Evolutionary conservation across 2,329 filamentous ascomycete species (phyloP).

Genomic region (Calonectria ilicicola): DNA sequence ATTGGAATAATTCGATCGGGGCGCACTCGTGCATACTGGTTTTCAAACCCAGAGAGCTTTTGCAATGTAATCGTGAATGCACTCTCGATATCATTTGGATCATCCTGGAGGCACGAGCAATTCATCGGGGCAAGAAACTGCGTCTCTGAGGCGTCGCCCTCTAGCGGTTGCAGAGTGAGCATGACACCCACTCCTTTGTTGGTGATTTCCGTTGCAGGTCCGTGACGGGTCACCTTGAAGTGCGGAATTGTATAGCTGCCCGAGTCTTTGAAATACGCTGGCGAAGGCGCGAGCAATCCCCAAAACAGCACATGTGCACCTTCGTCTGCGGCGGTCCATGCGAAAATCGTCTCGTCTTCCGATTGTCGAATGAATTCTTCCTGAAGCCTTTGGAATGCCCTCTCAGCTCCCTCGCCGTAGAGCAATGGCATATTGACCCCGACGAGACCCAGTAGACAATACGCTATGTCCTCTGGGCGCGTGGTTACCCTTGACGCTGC

Average conservation of each 20-base stretch:
- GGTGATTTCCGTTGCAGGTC: slow-evolving; percentile 1
- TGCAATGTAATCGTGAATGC: not conserved
- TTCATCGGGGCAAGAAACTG: not conserved
- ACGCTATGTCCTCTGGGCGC: not conserved
- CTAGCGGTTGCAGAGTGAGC: not conserved
- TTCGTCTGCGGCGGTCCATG: not conserved
- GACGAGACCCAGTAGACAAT: not conserved
- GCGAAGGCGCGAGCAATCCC: not conserved
- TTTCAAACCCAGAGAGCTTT: not conserved
- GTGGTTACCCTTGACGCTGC: not conserved
- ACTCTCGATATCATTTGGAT: not conserved
- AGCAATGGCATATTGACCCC: slow-evolving; percentile 4
- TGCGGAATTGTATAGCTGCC: not conserved
- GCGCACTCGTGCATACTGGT: not conserved
- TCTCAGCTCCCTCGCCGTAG: not conserved
- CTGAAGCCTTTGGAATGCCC: not conserved
- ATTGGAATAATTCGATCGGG: not conserved
- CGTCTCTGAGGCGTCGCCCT: not conserved
- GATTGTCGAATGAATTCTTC: not conserved
- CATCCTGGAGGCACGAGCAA: not conserved
- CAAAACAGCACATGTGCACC: not conserved
- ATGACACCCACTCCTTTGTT: not conserved
- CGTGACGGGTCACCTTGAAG: not conserved
- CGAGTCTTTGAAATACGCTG: slow-evolving; percentile 3
- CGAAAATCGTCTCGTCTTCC: not conserved